A percentile compares a stretch with the other conserved stretches of the same genome.
phyloP scores from a whole-genome alignment of 805 yeast genomes.

The Yarrowia sp. region DNA sequence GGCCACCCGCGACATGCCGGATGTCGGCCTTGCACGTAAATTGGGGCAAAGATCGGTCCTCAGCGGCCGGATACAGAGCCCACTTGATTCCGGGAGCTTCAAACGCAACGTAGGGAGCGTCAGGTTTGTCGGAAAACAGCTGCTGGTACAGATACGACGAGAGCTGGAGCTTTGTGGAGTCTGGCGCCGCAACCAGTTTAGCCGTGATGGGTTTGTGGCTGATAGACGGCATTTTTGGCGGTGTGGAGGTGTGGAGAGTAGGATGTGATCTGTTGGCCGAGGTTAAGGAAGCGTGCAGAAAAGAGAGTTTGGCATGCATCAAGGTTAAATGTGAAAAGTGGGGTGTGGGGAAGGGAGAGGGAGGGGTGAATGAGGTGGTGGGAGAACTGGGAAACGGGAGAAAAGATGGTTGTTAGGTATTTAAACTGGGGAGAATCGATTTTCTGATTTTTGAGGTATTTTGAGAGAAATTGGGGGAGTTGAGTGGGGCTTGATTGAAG shows the following conservation, averaged over 20 bases:
- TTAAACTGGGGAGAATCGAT: too few relatives aligned
- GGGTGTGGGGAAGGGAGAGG: not conserved
- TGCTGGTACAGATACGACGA: not conserved
- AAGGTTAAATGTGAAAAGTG: conserved; percentile 4
- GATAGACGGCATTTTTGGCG: conserved; percentile 6
- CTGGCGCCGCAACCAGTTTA: conserved; percentile 7
- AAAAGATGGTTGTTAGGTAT: too few relatives aligned
- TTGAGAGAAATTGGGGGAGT: too few relatives aligned
- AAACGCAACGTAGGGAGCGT: not conserved
- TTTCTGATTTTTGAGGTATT: too few relatives aligned
- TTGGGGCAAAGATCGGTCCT: not conserved
- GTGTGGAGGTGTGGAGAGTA: not conserved
- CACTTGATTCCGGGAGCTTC: conserved; percentile 20
- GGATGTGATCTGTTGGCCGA: conserved; percentile 9
- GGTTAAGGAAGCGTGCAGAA: not conserved
- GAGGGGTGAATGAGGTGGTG: not conserved
- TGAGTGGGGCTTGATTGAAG: too few relatives aligned
- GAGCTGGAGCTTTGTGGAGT: conserved; percentile 1
- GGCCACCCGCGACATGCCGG: conserved; percentile 24
- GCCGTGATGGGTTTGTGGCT: conserved; percentile 21
- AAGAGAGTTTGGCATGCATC: conserved; percentile 1
- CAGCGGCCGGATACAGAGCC: conserved; percentile 12
- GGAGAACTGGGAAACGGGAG: too few relatives aligned
- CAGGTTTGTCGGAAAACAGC: conserved; percentile 8
- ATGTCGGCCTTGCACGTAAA: conserved; percentile 1